Percentiles rank a stretch among this genome's conserved stretches.
phyloP scores from a whole-genome alignment of 106 monocot genomes.

The Ottelia alismoides region DNA sequence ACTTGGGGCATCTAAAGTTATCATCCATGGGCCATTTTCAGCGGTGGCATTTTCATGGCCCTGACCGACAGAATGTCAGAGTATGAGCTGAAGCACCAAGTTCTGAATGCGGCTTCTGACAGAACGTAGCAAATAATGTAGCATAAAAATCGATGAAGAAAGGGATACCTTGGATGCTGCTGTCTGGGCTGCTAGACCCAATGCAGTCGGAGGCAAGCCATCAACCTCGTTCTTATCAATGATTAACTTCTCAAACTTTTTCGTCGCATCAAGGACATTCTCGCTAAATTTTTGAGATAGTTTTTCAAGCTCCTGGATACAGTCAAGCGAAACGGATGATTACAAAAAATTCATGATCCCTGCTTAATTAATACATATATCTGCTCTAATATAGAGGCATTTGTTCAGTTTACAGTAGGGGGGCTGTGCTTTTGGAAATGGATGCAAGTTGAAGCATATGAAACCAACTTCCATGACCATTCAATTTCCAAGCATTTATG shows the following conservation, averaged over 20 bases:
- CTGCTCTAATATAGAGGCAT: too few relatives aligned
- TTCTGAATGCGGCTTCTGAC: background rate
- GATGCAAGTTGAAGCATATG: too few relatives aligned
- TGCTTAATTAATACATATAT: too few relatives aligned
- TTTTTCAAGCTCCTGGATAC: constrained; percentile 84
- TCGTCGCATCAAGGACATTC: constrained; percentile 96
- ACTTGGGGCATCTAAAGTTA: constrained; percentile 90
- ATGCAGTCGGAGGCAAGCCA: constrained; percentile 76
- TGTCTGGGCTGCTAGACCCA: constrained; percentile 84
- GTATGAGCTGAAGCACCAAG: background rate
- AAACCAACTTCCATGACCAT: too few relatives aligned
- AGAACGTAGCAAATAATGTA: background rate
- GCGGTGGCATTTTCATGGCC: constrained; percentile 96
- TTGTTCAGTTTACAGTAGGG: too few relatives aligned
- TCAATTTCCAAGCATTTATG: too few relatives aligned
- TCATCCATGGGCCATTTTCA: constrained; percentile 93
- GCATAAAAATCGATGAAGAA: too few relatives aligned
- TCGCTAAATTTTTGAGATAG: constrained; percentile 88
- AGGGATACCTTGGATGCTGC: constrained; percentile 68
- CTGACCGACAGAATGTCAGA: constrained; percentile 30
- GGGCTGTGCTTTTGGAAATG: too few relatives aligned
- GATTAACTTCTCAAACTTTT: constrained; percentile 83
- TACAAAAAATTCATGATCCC: too few relatives aligned
- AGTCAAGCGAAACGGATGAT: too few relatives aligned
- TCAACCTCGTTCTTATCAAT: constrained; percentile 85